These are phyloP conservation scores for Myxozyma udenii DNA, from an alignment of 805 yeast species.

Conservation along the genomic window DNA sequence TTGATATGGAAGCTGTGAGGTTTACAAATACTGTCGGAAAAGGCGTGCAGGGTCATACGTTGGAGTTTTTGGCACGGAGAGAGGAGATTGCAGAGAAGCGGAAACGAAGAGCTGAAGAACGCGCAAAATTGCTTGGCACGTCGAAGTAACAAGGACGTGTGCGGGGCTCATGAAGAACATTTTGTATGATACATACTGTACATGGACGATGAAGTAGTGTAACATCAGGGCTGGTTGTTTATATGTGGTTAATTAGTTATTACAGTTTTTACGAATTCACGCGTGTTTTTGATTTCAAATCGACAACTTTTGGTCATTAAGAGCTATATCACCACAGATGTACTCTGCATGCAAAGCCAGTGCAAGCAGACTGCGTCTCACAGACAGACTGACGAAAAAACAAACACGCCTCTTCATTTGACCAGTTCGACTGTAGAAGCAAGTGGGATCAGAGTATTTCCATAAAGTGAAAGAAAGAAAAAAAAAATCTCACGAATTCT, in stretches of 20 bases:
- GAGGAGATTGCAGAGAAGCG: slow-evolving; percentile 19
- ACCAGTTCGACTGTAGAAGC: too few relatives aligned
- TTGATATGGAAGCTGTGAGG: slow-evolving; percentile 17
- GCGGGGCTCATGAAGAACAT: background rate
- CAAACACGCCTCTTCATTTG: too few relatives aligned
- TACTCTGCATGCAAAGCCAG: too few relatives aligned
- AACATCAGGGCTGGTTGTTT: too few relatives aligned
- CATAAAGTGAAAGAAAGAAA: too few relatives aligned
- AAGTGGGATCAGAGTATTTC: background rate
- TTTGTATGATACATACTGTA: background rate
- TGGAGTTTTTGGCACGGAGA: slow-evolving; percentile 23
- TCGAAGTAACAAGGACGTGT: background rate
- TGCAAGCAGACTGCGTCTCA: too few relatives aligned
- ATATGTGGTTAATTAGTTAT: background rate
- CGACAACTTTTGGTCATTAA: background rate
- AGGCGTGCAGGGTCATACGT: slow-evolving; percentile 21
- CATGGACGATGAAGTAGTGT: too few relatives aligned
- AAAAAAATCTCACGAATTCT: background rate
- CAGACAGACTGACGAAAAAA: too few relatives aligned
- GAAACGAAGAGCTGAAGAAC: slow-evolving; percentile 19
- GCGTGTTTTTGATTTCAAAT: background rate
- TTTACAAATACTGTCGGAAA: slow-evolving; percentile 5
- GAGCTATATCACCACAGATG: too few relatives aligned
- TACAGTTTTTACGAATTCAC: background rate
- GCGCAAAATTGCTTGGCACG: slow-evolving; percentile 5